Percentiles rank a stretch among this genome's conserved stretches.
phyloP scores from a whole-genome alignment of 352 stramenopile species.

The Phytophthora vignae region DNA sequence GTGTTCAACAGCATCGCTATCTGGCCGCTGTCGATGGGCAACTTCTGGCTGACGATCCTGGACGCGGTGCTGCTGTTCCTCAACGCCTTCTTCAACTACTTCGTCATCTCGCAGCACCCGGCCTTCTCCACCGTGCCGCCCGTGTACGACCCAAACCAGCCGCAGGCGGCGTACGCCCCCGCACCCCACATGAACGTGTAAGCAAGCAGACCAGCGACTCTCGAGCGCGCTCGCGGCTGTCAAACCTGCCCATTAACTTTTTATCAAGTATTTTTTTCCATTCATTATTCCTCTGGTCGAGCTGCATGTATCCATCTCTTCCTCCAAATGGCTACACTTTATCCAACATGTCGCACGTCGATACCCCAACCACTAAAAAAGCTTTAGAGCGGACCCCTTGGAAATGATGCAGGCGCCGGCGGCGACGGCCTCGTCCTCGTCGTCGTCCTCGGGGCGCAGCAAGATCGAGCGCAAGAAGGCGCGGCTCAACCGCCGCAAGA shows the following conservation, averaged over 20 bases:
- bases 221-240: too few species aligned
- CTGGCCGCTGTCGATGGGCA: conserved; percentile 91
- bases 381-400: background rate
- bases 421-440: background rate
- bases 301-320: conserved; percentile 10
- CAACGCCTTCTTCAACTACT: conserved; percentile 93
- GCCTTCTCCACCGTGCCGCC: conserved; percentile 59
- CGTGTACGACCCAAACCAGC: conserved; percentile 36
- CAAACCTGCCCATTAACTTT: conserved; percentile 4
- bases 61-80: conserved; percentile 89
- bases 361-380: conserved; percentile 22
- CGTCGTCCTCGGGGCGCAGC: conserved; percentile 27
- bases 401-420: too few species aligned
- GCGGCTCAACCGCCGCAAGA: conserved; percentile 49
- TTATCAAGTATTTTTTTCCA: conserved; percentile 19
- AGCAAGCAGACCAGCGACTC: too few species aligned
- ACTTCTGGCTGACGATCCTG: conserved; percentile 91
- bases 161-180: conserved; percentile 30
- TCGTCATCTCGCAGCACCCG: conserved; percentile 86
- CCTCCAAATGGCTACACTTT: conserved; percentile 13
- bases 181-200: conserved; percentile 37
- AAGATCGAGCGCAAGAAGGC: conserved; percentile 57
- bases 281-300: background rate
- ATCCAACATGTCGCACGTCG: background rate
- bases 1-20: conserved; percentile 74